Evolutionary conservation across 495 filamentous ascomycete genomes (phyloP), one percentile per base, ranked within the genome.

Genomic region (Xylaria sp.): DNA sequence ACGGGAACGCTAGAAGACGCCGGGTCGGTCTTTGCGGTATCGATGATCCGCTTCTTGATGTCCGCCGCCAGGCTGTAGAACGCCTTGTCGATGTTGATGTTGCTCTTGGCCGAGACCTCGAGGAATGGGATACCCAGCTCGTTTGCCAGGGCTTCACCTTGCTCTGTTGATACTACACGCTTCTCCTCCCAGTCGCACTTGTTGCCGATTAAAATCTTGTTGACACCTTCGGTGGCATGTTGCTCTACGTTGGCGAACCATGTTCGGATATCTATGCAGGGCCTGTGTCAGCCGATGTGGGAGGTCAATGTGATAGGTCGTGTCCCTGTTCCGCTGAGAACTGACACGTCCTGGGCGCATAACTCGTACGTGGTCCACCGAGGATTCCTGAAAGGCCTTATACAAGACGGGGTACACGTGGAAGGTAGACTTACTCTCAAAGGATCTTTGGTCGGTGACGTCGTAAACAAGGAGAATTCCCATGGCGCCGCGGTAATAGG

Each of bases 121-220:
- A 99, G 90, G 85, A 99, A 99, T 6, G 97, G 96, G 71, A 99
- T 98, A 73, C 94, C 94, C 57, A 99, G 90, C 82, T 99, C 96
- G 82, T 97, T 92, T 33, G 96, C 96, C 44, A 99, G 88, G 74
- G 92, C 89, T 79, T 99, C 95, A 71, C 96, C 96, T 77, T 92
- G 92, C 81, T 98, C 94, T 58, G 92, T 97, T 33, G 93, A 93
- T 24, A 99, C 92, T 21, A 90, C 93, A 72, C 97, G 89, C 86
- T 98, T 99, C 82, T 99, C 96, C 83, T 98, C 95, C 97, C 97
- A 98, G 84, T 99, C 96, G 83, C 96, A 99, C 84, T 99, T 99
- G 87, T 99, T 99, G 76, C 96, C 96, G 71, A 99, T 97, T 61
- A 99, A 90, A 77, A 99, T 98, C 86, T 98, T 99, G 90, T 98